Evolutionary conservation across 768 basidiomycete genomes (phyloP).

Genomic region (Floccularia luteovirens): DNA sequence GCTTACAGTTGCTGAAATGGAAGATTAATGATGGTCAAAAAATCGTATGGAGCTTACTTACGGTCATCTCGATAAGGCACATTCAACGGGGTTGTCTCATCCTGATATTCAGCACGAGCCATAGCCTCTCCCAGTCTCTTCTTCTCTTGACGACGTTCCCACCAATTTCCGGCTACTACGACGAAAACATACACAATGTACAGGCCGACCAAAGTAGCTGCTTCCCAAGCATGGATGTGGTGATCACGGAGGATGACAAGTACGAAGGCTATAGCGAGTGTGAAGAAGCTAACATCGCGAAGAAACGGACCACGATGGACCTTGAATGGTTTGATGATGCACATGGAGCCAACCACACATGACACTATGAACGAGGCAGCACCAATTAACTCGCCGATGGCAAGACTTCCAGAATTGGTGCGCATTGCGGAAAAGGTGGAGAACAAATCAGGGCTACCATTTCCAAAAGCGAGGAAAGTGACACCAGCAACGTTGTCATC

Average conservation of each 20-base stretch:
- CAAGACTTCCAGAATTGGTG: conserved; percentile 76
- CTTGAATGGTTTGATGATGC: conserved; percentile 90
- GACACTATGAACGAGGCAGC: conserved; percentile 95
- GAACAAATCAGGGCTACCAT: conserved; percentile 95
- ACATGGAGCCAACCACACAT: conserved; percentile 97
- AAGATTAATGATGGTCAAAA: conserved; percentile 1
- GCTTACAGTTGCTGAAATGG: conserved; percentile 24
- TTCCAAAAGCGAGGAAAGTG: conserved; percentile 95
- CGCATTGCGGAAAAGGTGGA: conserved; percentile 93
- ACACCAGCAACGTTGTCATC: conserved; percentile 95
- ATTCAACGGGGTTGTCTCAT: conserved; percentile 26
- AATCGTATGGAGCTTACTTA: conserved; percentile 21
- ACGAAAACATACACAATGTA: conserved; percentile 73
- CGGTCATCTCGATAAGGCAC: conserved; percentile 60
- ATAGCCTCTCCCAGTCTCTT: conserved; percentile 38
- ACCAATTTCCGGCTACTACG: conserved; percentile 78
- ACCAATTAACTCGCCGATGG: conserved; percentile 91
- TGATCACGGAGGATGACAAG: conserved; percentile 76
- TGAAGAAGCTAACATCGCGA: conserved; percentile 93
- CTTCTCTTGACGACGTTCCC: conserved; percentile 48
- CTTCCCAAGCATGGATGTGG: conserved; percentile 64
- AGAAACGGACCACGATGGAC: conserved; percentile 78
- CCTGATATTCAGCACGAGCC: conserved; percentile 54
- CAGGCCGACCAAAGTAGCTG: conserved; percentile 57
- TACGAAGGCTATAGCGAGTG: conserved; percentile 70